Base-by-base conservation (phyloP, 176 grass and related monocot species). In the Triticum timopheevii region DNA sequence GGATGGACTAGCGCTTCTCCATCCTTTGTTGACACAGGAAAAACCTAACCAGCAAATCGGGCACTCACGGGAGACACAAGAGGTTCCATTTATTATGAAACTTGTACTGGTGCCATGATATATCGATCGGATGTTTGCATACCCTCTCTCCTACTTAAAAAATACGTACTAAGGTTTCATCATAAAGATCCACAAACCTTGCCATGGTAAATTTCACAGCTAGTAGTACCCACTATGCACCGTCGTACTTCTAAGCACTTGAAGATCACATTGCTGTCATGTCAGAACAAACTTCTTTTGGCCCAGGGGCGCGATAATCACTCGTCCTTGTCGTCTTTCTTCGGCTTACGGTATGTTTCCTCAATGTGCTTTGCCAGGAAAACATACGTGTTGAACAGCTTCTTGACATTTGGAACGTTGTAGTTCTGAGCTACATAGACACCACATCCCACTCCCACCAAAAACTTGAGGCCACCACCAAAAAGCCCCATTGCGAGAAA, bases 351-450 rank as follows among this genome's bases (percentile, higher is more conserved):
- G 80, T 93, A 90, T 13, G 84, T 93, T 84, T 91, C 89, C 77
- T 96, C 94, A 0, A 89, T n/a, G 65, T 90, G 89, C 89, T 90
- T 90, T 74, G 94, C 94, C 66, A 90, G 17, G 62, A 91, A 87
- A 66, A 90, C 74, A 17, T 86, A 94, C 17, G 90, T 88, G 69
- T 94, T 84, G 65, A 92, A 78, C 4, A 97, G 83, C 87, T 88
- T 92, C 70, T 97, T 97, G 30, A 97, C 40, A 11, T 93, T 92
- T 3, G 94, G 92, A 73, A 97, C 82, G 12, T 72, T 90, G 88
- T 92, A 94, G 81, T 94, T 97, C 78, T 94, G 90, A 79, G 94
- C 88, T 61, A 94, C 73, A 81, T 88, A 92, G 30, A 92, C 78
- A 67, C 94, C 91, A 11, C 83, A 93, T 13, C 87, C 92, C 80